Conservation (phyloP, 768 basidiomycete species). For the Naganishia randhawae region DNA sequence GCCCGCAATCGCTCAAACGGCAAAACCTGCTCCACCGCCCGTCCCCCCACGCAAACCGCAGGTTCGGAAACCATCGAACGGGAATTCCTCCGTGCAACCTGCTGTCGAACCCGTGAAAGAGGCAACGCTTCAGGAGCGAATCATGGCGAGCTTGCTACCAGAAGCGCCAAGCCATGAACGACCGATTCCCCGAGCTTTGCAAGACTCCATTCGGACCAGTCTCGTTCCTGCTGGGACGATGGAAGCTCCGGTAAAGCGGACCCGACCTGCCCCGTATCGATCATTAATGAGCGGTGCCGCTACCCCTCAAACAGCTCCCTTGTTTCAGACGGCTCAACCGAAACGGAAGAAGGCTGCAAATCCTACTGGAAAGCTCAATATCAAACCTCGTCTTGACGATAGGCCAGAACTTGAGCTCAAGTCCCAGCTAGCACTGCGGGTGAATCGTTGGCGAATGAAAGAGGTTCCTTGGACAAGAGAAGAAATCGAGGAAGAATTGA, state of each 20-base stretch:
- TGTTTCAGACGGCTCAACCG: constrained; percentile 5
- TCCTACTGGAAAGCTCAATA: constrained; percentile 17
- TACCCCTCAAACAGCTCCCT: constrained; percentile 8
- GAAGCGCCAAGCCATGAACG: constrained; percentile 8
- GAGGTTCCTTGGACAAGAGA: constrained; percentile 5
- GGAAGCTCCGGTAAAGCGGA: neutral
- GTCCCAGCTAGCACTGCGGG: constrained; percentile 21
- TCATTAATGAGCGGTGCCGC: constrained; percentile 4
- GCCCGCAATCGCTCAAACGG: neutral
- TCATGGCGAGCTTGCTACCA: constrained; percentile 11
- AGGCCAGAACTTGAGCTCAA: constrained; percentile 31
- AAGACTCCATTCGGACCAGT: constrained; percentile 10
- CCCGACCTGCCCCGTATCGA: constrained; percentile 2
- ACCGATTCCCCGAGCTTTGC: neutral
- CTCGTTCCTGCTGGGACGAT: neutral
- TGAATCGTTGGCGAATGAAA: constrained; percentile 27
- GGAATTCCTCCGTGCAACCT: neutral
- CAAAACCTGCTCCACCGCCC: neutral
- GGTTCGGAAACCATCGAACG: constrained; percentile 1
- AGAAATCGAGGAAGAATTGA: constrained; percentile 19
- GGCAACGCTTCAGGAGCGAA: constrained; percentile 7
- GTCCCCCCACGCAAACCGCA: constrained; percentile 1
- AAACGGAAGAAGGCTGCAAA: constrained; percentile 1
- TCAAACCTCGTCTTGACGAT: constrained; percentile 26
- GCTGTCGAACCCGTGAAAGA: constrained; percentile 8